Conservation (phyloP, 2,329 filamentous ascomycete genomes). For the Hirsutella minnesotensis region DNA sequence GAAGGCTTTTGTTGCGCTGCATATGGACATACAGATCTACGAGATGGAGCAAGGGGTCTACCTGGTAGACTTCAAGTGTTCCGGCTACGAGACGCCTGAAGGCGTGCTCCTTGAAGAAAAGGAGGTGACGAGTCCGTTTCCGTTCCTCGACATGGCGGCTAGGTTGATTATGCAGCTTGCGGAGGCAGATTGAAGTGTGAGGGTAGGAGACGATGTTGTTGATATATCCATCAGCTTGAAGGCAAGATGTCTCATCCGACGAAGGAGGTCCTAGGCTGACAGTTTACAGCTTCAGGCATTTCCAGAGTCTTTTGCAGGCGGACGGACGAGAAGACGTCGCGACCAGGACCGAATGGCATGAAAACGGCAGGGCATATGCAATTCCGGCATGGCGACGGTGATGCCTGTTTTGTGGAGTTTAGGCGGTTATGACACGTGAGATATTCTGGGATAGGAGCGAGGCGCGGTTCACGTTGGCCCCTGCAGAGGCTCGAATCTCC, state of each 20-base stretch:
- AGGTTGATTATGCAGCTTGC: constrained; percentile 88
- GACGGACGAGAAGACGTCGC: too few species aligned
- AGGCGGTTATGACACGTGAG: too few species aligned
- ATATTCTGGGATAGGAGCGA: too few species aligned
- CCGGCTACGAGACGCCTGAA: constrained; percentile 76
- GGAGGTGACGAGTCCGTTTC: constrained; percentile 88
- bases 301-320: too few species aligned
- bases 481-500: too few species aligned
- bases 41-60: constrained; percentile 87
- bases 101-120: constrained; percentile 78
- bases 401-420: too few species aligned
- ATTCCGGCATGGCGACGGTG: too few species aligned
- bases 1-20: constrained; percentile 70
- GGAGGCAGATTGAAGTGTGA: constrained; percentile 49
- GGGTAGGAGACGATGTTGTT: neutral
- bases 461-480: too few species aligned
- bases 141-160: constrained; percentile 88
- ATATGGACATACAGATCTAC: constrained; percentile 93
- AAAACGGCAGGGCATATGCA: too few species aligned
- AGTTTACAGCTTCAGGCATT: too few species aligned
- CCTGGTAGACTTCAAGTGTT: constrained; percentile 97
- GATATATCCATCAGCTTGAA: neutral
- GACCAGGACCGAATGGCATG: too few species aligned
- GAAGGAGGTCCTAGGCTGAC: too few species aligned
- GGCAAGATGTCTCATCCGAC: neutral